These are phyloP conservation scores for Aspergillus indologenus DNA, from an alignment of 495 filamentous ascomycete species.

Conservation along the genomic window DNA sequence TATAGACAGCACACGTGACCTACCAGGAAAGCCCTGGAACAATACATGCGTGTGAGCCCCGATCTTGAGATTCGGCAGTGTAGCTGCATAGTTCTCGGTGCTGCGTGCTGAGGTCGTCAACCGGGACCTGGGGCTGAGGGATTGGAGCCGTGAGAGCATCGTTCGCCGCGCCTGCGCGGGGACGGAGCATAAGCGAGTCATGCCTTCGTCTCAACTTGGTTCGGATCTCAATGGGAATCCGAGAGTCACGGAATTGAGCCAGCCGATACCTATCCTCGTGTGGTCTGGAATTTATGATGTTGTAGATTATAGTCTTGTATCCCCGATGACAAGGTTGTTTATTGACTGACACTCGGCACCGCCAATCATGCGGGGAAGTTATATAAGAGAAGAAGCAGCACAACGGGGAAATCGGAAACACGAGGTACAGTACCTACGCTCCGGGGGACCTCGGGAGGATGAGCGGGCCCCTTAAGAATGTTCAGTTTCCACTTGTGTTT, in stretches of 20 bases:
- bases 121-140: conserved; percentile 10
- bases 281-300: too few species aligned
- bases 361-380: too few species aligned
- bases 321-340: too few species aligned
- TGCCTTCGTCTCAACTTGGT: neutral
- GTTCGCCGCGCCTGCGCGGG: conserved; percentile 14
- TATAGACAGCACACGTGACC: neutral
- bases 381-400: too few species aligned
- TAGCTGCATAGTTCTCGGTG: conserved; percentile 53
- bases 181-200: conserved; percentile 18
- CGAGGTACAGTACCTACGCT: too few species aligned
- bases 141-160: conserved; percentile 1
- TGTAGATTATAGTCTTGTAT: too few species aligned
- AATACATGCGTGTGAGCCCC: conserved; percentile 75
- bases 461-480: neutral
- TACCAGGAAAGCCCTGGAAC: conserved; percentile 87
- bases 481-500: too few species aligned
- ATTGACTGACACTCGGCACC: too few species aligned
- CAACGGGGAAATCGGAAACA: too few species aligned
- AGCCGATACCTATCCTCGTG: too few species aligned
- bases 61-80: conserved; percentile 73
- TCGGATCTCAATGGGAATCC: neutral
- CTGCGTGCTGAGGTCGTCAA: conserved; percentile 43
- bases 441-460: neutral
- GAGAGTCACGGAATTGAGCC: too few species aligned